Evolutionary conservation across 768 basidiomycete species (phyloP), one percentile per base, ranked within the genome.

Genomic region (Heimioporus sp.): DNA sequence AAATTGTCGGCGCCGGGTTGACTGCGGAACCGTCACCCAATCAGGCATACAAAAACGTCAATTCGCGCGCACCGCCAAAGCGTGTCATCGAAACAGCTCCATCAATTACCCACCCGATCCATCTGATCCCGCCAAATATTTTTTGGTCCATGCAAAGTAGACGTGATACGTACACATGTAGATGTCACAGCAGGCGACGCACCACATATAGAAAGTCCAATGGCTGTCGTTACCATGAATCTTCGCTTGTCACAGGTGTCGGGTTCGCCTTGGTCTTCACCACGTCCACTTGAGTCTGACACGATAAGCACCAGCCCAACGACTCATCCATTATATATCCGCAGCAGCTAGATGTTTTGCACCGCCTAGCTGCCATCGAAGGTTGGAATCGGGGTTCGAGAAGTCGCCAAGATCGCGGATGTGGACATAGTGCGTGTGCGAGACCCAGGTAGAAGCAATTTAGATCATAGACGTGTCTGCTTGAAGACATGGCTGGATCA

Each of bases 291-390:
- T 85, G 56, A 28, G 24, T 28, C 24, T 7, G 24, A 28, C 24
- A 28, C 24, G 24, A 28, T 28, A 28, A 28, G 4, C 24, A 28
- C 24, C 24, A 28, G 24, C 24, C 5, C 6, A 28, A 28, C 81
- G 52, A 72, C 77, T 21, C 24, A 28, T 28, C 5, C 24, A 28
- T 5, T 5, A 28, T 28, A 98, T 73, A 1, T 93, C 97, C 67
- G 98, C 92, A 13, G 94, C 84, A 53, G 92, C 73, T 64, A 87
- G 97, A 68, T 97, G 96, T 58, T 91, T 87, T 90, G 83, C 10
- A 96, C 76, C 34, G 98, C 78, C 59, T 88, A 82, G 54, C 98
- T 82, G 65, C 98, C 97, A 69, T 99, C 97, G 19, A 99, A 77
- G 12, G 94, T 93, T 24, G 92, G 85, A 10, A 98, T 83, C 24